phyloP scores from a whole-genome alignment of 768 basidiomycete species.

The Suillus spraguei region DNA sequence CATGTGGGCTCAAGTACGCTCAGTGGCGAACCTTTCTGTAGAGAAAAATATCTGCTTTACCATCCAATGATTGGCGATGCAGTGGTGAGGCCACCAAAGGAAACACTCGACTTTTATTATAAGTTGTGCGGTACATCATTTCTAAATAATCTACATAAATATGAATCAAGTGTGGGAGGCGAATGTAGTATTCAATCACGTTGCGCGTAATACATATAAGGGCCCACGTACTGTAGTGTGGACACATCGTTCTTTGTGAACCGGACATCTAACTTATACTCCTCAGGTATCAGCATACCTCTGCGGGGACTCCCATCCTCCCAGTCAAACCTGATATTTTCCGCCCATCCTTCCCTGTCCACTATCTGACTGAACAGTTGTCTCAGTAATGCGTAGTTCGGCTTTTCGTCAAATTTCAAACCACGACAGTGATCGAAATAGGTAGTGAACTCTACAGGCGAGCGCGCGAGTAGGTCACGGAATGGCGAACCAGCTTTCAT shows the following conservation, averaged over 20 bases:
- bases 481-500: slow-evolving; percentile 16
- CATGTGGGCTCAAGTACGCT: too few species aligned
- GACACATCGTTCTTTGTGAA: background rate
- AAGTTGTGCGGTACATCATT: too few species aligned
- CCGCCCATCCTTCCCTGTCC: background rate
- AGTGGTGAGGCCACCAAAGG: too few species aligned
- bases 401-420: slow-evolving; percentile 23
- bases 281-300: slow-evolving; percentile 1
- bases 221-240: background rate
- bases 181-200: too few species aligned
- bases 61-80: too few species aligned
- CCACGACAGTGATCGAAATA: slow-evolving; percentile 20
- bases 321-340: slow-evolving; percentile 1
- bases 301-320: background rate
- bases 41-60: too few species aligned
- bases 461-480: slow-evolving; percentile 1
- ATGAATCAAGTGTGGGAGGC: too few species aligned
- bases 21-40: too few species aligned
- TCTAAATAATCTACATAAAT: too few species aligned
- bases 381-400: slow-evolving; percentile 22
- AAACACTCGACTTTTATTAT: too few species aligned
- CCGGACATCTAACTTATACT: slow-evolving; percentile 2
- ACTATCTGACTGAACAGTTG: slow-evolving; percentile 15
- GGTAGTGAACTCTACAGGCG: slow-evolving; percentile 14
- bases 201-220: background rate